Evolutionary conservation across 116 monocot genomes (phyloP).

Genomic region (Iris pallida): DNA sequence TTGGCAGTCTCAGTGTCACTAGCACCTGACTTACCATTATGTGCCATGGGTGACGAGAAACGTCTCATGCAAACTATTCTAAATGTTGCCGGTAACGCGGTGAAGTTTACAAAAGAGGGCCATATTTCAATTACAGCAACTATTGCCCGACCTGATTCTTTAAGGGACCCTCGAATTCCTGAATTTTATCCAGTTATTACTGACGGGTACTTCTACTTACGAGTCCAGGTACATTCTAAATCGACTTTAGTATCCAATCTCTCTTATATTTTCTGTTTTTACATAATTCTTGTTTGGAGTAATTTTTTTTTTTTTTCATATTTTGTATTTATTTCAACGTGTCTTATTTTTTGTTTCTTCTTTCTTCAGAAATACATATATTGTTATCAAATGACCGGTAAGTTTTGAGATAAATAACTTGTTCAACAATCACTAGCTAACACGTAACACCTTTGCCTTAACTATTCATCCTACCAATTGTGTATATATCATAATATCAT

Average conservation of each 20-base stretch:
- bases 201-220: constrained; percentile 70
- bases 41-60: constrained; percentile 80
- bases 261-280: neutral
- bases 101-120: constrained; percentile 90
- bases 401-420: too few relatives aligned
- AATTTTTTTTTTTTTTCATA: neutral
- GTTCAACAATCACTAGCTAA: too few relatives aligned
- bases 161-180: constrained; percentile 43
- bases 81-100: constrained; percentile 81
- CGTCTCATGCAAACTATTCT: constrained; percentile 68
- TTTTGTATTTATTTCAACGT: neutral
- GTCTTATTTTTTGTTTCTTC: neutral
- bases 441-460: too few relatives aligned
- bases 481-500: too few relatives aligned
- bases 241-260: too few relatives aligned
- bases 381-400: too few relatives aligned
- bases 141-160: constrained; percentile 48
- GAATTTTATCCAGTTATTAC: constrained; percentile 45
- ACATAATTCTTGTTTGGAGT: too few relatives aligned
- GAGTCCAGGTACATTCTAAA: constrained; percentile 54
- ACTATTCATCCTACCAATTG: too few relatives aligned
- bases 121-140: constrained; percentile 61
- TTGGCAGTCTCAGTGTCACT: constrained; percentile 42
- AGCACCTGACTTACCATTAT: constrained; percentile 68
- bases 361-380: neutral